Evolutionary conservation across 208 protist genomes (phyloP).

Genomic region (Leishmania gerbilli): DNA sequence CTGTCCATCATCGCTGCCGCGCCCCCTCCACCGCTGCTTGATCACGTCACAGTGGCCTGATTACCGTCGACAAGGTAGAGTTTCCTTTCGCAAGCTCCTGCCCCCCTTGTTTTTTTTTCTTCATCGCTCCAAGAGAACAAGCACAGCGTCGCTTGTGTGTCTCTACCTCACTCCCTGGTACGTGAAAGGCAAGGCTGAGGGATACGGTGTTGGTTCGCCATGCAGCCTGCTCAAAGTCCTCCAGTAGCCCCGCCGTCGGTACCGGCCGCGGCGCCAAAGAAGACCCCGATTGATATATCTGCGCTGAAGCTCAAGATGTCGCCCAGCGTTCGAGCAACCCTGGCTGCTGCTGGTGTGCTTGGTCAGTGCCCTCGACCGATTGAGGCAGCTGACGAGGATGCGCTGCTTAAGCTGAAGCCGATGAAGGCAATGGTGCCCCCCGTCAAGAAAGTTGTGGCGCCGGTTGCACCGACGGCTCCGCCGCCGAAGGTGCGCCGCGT

Average conservation of each 20-base stretch:
- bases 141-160: background rate
- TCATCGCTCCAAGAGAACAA: background rate
- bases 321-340: conserved; percentile 22
- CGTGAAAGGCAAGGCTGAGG: background rate
- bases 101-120: background rate
- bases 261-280: conserved; percentile 64
- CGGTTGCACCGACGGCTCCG: conserved; percentile 18
- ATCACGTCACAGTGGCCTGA: background rate
- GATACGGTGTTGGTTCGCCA: background rate
- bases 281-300: conserved; percentile 66
- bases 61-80: background rate
- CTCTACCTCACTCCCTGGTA: background rate
- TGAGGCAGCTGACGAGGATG: conserved; percentile 41
- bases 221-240: conserved; percentile 29
- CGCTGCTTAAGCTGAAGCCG: conserved; percentile 32
- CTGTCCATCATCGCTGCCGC: background rate
- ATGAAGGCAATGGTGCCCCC: conserved; percentile 1
- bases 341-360: conserved; percentile 27
- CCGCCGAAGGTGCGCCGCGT: conserved; percentile 27
- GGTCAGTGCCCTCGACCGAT: conserved; percentile 22
- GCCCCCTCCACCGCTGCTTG: background rate
- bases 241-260: conserved; percentile 23
- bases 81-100: background rate
- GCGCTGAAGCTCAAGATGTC: conserved; percentile 37
- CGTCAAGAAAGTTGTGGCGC: background rate